A percentile compares a stretch with the other conserved stretches of the same genome.
These are phyloP conservation scores for Vanrija pseudolonga DNA, from an alignment of 1,284 basidiomycete species.

Conservation along the genomic window DNA sequence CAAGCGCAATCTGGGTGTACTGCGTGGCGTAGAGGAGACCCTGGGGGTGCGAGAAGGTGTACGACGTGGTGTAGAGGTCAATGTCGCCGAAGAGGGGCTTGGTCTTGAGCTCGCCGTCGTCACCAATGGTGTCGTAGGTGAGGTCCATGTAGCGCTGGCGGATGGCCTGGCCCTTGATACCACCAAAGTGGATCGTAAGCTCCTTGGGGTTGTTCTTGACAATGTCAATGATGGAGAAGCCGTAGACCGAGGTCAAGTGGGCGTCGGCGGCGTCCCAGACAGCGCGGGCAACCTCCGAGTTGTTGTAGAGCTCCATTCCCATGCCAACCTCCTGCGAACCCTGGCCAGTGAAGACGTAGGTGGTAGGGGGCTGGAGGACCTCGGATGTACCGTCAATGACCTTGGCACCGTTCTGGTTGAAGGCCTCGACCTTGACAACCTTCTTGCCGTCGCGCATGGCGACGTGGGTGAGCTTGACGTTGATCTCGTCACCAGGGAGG, in stretches of 20 bases:
- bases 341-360: slow-evolving; percentile 98
- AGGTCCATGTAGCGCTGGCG: slow-evolving; percentile 99
- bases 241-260: slow-evolving; percentile 89
- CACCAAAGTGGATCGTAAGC: slow-evolving; percentile 98
- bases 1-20: slow-evolving; percentile 96
- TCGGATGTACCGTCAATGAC: slow-evolving; percentile 89
- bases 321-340: slow-evolving; percentile 97
- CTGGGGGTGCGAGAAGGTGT: slow-evolving; percentile 94
- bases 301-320: slow-evolving; percentile 98
- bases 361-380: slow-evolving; percentile 85
- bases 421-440: slow-evolving; percentile 84
- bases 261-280: slow-evolving; percentile 97
- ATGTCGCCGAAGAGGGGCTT: slow-evolving; percentile 92
- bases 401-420: slow-evolving; percentile 81
- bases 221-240: slow-evolving; percentile 95
- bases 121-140: slow-evolving; percentile 94
- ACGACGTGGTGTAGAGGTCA: slow-evolving; percentile 83
- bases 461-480: slow-evolving; percentile 81
- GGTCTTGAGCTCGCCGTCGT: slow-evolving; percentile 89
- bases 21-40: slow-evolving; percentile 96
- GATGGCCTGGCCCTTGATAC: slow-evolving; percentile 96
- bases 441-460: slow-evolving; percentile 91
- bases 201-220: slow-evolving; percentile 96
- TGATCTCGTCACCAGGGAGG: slow-evolving; percentile 84
- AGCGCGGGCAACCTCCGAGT: slow-evolving; percentile 84